phyloP scores from a whole-genome alignment of 208 protist species.

The Trypanosoma platydactyli region DNA sequence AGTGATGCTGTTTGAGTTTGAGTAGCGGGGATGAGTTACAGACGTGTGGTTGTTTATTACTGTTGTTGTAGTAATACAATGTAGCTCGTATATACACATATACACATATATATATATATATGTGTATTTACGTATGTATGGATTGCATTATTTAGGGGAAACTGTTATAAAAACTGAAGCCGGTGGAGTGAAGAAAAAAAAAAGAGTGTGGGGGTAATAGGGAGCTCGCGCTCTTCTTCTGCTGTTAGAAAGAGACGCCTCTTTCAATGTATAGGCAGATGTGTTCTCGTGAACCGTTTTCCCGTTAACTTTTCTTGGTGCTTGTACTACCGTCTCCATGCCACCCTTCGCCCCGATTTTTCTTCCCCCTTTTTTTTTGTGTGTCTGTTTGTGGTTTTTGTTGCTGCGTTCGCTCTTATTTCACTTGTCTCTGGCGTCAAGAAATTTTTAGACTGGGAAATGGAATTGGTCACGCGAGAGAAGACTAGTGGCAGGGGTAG shows the following conservation, averaged over 20 bases:
- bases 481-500: no score
- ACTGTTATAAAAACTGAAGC: neutral
- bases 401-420: no score
- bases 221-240: neutral
- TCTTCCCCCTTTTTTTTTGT: conserved; percentile 4
- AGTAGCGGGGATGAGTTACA: no score
- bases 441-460: no score
- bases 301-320: conserved; percentile 7
- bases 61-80: neutral
- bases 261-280: neutral
- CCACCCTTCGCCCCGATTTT: neutral
- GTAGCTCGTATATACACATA: neutral
- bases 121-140: neutral
- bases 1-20: no score
- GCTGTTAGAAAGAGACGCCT: neutral
- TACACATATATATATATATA: conserved; percentile 7
- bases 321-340: neutral
- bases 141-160: no score
- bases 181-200: neutral
- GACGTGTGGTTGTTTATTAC: no score
- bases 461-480: no score
- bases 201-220: neutral
- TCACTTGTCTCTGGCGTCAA: no score
- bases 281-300: conserved; percentile 13
- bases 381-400: no score